Base-by-base conservation (phyloP, 1,284 basidiomycete genomes). In the Cryptococcus sp. region DNA sequence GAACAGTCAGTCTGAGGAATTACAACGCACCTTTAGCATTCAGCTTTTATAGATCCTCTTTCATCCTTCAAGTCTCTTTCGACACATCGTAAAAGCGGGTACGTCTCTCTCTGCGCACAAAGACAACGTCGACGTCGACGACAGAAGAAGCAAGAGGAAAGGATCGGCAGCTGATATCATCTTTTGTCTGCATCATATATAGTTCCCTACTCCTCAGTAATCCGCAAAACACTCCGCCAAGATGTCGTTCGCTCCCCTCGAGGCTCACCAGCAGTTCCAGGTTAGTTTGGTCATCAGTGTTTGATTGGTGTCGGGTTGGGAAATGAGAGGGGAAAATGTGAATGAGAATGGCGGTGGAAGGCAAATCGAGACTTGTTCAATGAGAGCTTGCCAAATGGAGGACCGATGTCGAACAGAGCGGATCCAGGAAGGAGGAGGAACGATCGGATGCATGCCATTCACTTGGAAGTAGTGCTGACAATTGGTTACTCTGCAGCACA, bases 221-320 rank as follows among this genome's bases (percentile, higher is more conserved):
- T 58, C 48, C 41, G n/a, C 38, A 43, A 16, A 43, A 8, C 52
- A 40, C 43, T 55, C 54, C 52, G 59, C 65, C 67, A 74, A 58
- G 58, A 93, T 93, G 93, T 94, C 92, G 80, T 89, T 95, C 81
- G 91, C 93, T 76, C 86, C 93, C 59, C 93, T 91, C 59, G 93
- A 95, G 81, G 79, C 89, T 66, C 91, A 95, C 80, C 86, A 89
- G 78, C 91, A 94, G 81, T 94, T 93, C 82, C 91, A 93, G 83
- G 89, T 90, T 63, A 63, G 82, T 76, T 46, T 37, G 44, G 22
- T 60, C 44, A 49, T 39, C 50, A 46, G 23, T 52, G 5, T 43
- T 46, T 23, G 45, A 7, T 20, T 16, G 45, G 25, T 6, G 25
- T 25, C 6, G 45, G 44, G 22, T 10, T 41, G 34, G 29, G 59